Evolutionary conservation across 2,329 filamentous ascomycete species (phyloP), one percentile per base, ranked within the genome.

Genomic region (Magnaporthales sp.): DNA sequence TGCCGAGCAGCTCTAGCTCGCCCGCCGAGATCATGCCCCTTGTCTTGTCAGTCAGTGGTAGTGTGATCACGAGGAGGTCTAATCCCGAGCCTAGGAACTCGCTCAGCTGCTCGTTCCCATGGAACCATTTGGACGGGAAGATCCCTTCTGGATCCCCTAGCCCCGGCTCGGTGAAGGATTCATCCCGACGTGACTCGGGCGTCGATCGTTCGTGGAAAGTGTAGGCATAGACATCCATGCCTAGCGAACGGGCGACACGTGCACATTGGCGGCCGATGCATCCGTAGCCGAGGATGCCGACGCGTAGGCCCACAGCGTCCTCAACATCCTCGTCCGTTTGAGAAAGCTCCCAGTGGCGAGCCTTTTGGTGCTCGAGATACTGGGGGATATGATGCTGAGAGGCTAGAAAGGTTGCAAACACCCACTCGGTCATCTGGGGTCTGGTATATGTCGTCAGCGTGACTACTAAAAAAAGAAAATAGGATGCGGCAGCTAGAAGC

Each of bases 201-300:
- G 89, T 91, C 1, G 66, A 11, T 10, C 67, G 63, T 22, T 58
- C 65, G 24, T 81, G 82, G 6, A 87, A 87, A 1, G 89, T 91
- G 77, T 88, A 90, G 1, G 89, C 89, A 69, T 89, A 80, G 0
- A 92, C 85, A 32, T 86, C 80, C 84, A 89, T 88, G 13, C 89
- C 89, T 71, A 89, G 75, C 4, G 86, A 84, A 6, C 80, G 80
- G 5, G 83, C 82, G 9, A 89, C 80, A 6, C 77, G 75, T 2
- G 79, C 80, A 19, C 75, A 72, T 62, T 81, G 78, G 5, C 80
- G 74, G 2, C 80, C 80, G 66, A 82, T 81, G 58, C 77, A 77
- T n/a, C 80, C 79, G 70, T 81, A 82, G 19, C 79, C 79, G 4
- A 81, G 74, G 63, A 81, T 76, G 22, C 77, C 76, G 1, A 80